phyloP scores from a whole-genome alignment of 306 rosid genomes.

The Prunus mira region DNA sequence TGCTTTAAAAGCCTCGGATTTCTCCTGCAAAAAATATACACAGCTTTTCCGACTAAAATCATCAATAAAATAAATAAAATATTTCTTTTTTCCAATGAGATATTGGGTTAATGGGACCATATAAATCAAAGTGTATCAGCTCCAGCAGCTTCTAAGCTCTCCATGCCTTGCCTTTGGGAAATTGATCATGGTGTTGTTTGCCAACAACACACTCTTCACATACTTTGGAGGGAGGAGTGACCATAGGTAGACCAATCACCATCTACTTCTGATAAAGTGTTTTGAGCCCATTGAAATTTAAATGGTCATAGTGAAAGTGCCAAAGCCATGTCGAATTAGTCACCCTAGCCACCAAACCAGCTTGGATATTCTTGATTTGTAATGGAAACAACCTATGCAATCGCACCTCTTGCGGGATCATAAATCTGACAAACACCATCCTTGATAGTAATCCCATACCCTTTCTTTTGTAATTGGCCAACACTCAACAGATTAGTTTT shows the following conservation, averaged over 20 bases:
- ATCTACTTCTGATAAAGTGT: background rate
- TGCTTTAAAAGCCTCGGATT: too few species aligned
- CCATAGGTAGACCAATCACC: background rate
- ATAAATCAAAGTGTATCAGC: background rate
- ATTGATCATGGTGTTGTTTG: background rate
- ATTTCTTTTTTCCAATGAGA: background rate
- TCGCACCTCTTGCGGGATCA: background rate
- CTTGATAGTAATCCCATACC: background rate
- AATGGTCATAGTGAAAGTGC: conserved; percentile 2
- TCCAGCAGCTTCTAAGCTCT: background rate
- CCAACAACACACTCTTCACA: background rate
- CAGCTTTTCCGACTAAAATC: background rate
- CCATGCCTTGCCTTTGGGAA: background rate
- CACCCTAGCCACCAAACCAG: background rate
- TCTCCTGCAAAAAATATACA: background rate
- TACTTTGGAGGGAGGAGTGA: background rate
- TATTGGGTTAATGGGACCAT: background rate
- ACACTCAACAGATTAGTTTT: background rate
- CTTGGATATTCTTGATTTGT: background rate
- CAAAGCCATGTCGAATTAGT: background rate
- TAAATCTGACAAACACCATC: background rate
- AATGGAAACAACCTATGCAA: background rate
- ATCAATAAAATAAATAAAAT: background rate
- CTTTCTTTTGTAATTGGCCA: conserved; percentile 1
- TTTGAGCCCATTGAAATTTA: background rate